Evolutionary conservation across 805 yeast genomes (phyloP).

Genomic region (Teunomyces gatunensis): DNA sequence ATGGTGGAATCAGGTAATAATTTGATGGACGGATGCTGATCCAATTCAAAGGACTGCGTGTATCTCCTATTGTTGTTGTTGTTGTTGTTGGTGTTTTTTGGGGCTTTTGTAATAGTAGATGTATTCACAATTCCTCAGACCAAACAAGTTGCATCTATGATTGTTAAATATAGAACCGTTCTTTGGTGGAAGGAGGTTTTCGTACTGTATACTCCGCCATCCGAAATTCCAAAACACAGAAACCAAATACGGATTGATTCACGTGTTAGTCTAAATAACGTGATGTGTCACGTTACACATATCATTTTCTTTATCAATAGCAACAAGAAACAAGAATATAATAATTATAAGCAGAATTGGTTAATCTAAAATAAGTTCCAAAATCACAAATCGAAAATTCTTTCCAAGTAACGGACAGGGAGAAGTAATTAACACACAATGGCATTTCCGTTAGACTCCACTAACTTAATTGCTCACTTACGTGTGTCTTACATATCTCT

Average conservation of each 20-base stretch:
- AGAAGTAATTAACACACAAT: constrained; percentile 13
- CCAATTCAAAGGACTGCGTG: background rate
- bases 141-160: background rate
- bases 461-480: constrained; percentile 27
- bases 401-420: background rate
- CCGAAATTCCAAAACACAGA: background rate
- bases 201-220: constrained; percentile 4
- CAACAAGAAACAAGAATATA: too few relatives aligned
- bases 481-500: constrained; percentile 25
- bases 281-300: background rate
- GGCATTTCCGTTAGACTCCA: constrained; percentile 38
- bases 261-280: background rate
- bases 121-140: background rate
- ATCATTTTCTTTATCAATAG: background rate
- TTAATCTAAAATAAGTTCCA: too few relatives aligned
- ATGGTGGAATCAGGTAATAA: background rate
- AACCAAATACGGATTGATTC: constrained; percentile 2
- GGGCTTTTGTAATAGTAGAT: background rate
- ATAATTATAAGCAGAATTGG: too few relatives aligned
- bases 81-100: background rate
- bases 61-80: background rate
- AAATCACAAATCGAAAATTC: background rate
- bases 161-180: background rate
- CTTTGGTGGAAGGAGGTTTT: background rate
- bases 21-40: background rate